A percentile compares a stretch with the other conserved stretches of the same genome.
Conservation (phyloP, 495 filamentous ascomycete genomes). For the Trichoderma reesei region DNA sequence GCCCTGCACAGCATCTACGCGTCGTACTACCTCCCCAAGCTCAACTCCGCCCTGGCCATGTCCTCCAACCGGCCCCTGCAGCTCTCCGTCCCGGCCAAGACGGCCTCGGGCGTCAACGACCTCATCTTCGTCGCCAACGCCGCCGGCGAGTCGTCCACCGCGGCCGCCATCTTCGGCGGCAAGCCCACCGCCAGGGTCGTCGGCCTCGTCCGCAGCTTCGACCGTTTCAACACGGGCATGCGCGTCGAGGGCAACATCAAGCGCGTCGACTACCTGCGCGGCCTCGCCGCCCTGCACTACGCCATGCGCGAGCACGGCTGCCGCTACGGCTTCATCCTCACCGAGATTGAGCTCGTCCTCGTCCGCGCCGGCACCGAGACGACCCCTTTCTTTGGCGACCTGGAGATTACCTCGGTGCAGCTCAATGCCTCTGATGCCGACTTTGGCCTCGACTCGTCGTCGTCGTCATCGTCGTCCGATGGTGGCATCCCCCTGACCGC, state of each 20-base stretch:
- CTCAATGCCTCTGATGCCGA: conserved; percentile 27
- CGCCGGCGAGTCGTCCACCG: conserved; percentile 34
- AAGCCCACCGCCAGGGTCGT: conserved; percentile 71
- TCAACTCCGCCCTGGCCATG: conserved; percentile 66
- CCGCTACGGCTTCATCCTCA: conserved; percentile 90
- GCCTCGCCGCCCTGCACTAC: conserved; percentile 72
- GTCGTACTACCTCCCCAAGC: conserved; percentile 62
- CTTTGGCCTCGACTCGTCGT: conserved; percentile 17
- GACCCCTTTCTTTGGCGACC: conserved; percentile 71
- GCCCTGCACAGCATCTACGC: conserved; percentile 60
- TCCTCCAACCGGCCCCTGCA: conserved; percentile 52
- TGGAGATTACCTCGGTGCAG: conserved; percentile 62
- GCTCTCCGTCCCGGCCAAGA: conserved; percentile 44
- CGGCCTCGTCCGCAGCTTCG: conserved; percentile 78
- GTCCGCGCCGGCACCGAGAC: conserved; percentile 67
- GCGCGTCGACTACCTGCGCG: conserved; percentile 75
- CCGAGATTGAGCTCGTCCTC: conserved; percentile 86
- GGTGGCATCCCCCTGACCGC: conserved; percentile 45
- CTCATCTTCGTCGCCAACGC: conserved; percentile 61
- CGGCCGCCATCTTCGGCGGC: conserved; percentile 53
- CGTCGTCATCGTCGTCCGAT: no score
- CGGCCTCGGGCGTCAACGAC: conserved; percentile 50
- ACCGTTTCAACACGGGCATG: conserved; percentile 91
- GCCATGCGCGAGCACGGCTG: conserved; percentile 88
- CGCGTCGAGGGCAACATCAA: conserved; percentile 69